Conservation (phyloP, 2,329 filamentous ascomycete species). For the Aspergillus transmontanensis region DNA sequence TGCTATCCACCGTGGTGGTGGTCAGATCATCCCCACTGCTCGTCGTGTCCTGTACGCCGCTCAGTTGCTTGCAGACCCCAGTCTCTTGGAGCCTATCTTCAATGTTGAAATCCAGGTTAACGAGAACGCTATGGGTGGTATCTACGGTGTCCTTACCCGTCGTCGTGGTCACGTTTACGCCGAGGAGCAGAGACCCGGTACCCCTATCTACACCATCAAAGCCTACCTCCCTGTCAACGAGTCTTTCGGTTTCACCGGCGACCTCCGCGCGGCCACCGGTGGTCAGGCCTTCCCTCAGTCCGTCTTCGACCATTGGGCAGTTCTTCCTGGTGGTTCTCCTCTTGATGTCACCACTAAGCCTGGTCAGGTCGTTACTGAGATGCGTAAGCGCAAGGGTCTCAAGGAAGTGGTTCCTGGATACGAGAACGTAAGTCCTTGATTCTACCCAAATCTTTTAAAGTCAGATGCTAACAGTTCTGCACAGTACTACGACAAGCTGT, state of each 20-base stretch:
- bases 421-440: slow-evolving; percentile 78
- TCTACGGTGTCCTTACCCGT: slow-evolving; percentile 98
- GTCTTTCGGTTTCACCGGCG: slow-evolving; percentile 98
- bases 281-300: slow-evolving; percentile 99
- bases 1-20: slow-evolving; percentile 99
- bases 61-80: slow-evolving; percentile 85
- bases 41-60: slow-evolving; percentile 97
- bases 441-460: not conserved
- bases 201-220: slow-evolving; percentile 99
- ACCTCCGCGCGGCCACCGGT: slow-evolving; percentile 89
- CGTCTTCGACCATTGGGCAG: slow-evolving; percentile 98
- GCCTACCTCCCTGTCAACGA: slow-evolving; percentile 95
- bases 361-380: slow-evolving; percentile 79
- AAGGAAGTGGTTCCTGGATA: slow-evolving; percentile 92
- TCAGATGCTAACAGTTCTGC: slow-evolving; percentile 27
- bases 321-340: slow-evolving; percentile 89
- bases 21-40: slow-evolving; percentile 96
- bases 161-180: slow-evolving; percentile 98
- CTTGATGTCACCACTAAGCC: slow-evolving; percentile 81
- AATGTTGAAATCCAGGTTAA: slow-evolving; percentile 99
- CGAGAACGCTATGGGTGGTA: slow-evolving; percentile 98
- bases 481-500: slow-evolving; percentile 99
- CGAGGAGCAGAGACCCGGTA: slow-evolving; percentile 97
- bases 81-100: slow-evolving; percentile 96
- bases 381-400: slow-evolving; percentile 99